Evolutionary conservation across 2,329 filamentous ascomycete species (phyloP), one percentile per base, ranked within the genome.

Genomic region (Sarocladium kiliense): DNA sequence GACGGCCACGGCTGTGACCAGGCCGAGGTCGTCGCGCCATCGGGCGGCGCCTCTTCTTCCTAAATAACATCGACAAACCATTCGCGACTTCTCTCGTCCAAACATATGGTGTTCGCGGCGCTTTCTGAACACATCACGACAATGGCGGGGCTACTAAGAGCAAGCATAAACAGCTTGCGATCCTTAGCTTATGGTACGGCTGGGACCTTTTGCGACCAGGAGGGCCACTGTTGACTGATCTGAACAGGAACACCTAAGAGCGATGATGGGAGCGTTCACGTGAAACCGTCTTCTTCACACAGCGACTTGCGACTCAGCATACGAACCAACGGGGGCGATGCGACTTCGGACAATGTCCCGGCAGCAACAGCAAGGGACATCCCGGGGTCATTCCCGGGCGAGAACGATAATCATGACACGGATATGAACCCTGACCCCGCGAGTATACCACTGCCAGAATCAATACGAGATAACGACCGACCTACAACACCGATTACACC

Each of bases 21-120:
- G 27, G 47, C 47, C 26, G 47, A 21, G 47, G 47, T 51, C 47
- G 47, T 51, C 47, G 27, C 47, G 12, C 27, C 27, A 36, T 19
- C 6, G 14, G 27, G 30, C 47, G 47, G 18, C 47, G 14, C 19
- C 30, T 51, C 16, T 32, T 3, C 41, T 12, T 19, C 36, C 36
- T 16, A n/a, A 39, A 16, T 39, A 5, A 9, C 5, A 16, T 39
- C 5, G 6, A n/a, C 7, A 16, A n/a, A 19, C n/a, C 36, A 9
- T 39, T 39, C 21, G 7, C 41, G 9, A 6, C 7, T 18, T 47
- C 3, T 18, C 21, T 23, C 25, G 18, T 14, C 12, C 18, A 21
- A 27, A 14, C 19, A 21, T n/a, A 47, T 47, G 44, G 44, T 47
- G 25, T 47, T 47, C 44, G 44, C 23, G n/a, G 25, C 23, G 23